Conservation (phyloP, 345 rosid species). For the Litchi chinensis region DNA sequence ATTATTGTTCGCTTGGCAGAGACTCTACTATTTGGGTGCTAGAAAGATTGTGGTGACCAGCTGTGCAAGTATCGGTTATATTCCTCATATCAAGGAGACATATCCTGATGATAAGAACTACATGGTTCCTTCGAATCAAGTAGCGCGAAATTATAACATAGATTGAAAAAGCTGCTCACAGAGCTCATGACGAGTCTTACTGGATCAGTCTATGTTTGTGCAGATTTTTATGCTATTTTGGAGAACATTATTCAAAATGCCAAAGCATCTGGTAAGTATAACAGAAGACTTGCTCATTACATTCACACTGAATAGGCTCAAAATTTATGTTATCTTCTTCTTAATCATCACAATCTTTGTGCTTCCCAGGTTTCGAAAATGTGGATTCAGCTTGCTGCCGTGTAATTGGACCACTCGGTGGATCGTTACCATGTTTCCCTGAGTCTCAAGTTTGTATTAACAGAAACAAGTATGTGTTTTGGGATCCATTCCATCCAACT, state of each 20-base stretch:
- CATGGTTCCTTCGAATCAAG: neutral
- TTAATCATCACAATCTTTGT: neutral
- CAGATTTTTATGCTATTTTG: constrained; percentile 5
- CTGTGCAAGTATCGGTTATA: constrained; percentile 6
- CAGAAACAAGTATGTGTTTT: constrained; percentile 40
- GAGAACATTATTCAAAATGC: constrained; percentile 11
- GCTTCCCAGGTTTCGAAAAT: constrained; percentile 32
- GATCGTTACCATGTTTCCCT: constrained; percentile 25
- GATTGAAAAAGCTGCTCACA: constrained; percentile 13
- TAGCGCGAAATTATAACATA: constrained; percentile 7
- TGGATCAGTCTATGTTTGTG: constrained; percentile 12
- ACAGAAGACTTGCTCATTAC: neutral
- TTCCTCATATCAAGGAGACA: constrained; percentile 2
- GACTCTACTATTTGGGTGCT: constrained; percentile 25
- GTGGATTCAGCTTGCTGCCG: constrained; percentile 45
- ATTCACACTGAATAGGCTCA: neutral
- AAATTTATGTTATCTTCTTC: neutral
- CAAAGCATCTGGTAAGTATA: constrained; percentile 20
- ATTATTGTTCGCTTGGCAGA: constrained; percentile 15
- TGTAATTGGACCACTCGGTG: constrained; percentile 23
- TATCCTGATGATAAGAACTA: neutral
- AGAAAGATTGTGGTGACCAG: constrained; percentile 22
- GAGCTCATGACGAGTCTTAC: constrained; percentile 14
- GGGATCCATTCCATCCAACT: constrained; percentile 49
- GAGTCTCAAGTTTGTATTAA: constrained; percentile 35